Evolutionary conservation across 83 land plant species (phyloP).

Genomic region (Picea abies): DNA sequence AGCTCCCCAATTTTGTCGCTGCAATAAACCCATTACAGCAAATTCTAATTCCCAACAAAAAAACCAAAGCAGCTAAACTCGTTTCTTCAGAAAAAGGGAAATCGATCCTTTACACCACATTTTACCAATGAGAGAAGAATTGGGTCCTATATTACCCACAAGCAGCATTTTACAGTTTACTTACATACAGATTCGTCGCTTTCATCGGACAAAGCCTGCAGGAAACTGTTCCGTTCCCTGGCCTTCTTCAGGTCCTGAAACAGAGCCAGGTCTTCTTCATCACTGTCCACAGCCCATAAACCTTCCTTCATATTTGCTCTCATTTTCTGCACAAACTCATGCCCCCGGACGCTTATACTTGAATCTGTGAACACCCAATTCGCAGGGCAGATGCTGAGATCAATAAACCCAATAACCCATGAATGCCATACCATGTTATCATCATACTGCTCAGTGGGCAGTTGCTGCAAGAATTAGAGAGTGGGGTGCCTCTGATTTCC

Average conservation of each 20-base stretch:
- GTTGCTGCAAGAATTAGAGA: not conserved
- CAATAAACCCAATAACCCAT: not conserved
- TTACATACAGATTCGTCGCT: constrained; percentile 15
- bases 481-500: not conserved
- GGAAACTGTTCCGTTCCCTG: constrained; percentile 10
- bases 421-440: not conserved
- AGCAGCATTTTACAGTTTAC: not conserved
- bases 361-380: no score
- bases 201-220: constrained; percentile 17
- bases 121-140: not conserved
- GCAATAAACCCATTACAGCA: constrained; percentile 9
- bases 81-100: not conserved
- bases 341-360: not conserved
- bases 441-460: no score
- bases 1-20: constrained; percentile 18
- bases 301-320: constrained; percentile 1
- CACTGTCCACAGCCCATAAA: not conserved
- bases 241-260: constrained; percentile 15
- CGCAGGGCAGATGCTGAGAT: no score
- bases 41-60: not conserved
- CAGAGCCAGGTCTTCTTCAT: constrained; percentile 17
- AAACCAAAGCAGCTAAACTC: not conserved
- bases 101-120: not conserved
- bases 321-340: not conserved
- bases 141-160: not conserved